A percentile compares a stretch with the other conserved stretches of the same genome.
These are phyloP conservation scores for Mucor plumbeus DNA, from an alignment of 371 early-diverging fungal species.

Conservation along the genomic window DNA sequence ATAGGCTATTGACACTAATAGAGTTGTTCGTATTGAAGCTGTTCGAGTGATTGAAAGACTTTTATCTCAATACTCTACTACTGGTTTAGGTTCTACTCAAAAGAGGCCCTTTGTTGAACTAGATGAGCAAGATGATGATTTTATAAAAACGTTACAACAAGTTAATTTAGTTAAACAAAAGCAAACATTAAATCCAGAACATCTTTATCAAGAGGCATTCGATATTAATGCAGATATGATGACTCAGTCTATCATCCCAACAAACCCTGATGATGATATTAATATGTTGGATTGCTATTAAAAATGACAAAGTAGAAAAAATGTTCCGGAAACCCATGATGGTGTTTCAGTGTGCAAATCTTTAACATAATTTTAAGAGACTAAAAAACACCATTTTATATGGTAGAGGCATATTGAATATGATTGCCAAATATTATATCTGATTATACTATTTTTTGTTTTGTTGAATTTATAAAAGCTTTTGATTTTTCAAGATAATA, in stretches of 20 bases:
- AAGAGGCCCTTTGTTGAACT: slow-evolving; percentile 16
- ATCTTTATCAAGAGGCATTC: slow-evolving; percentile 49
- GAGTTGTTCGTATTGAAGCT: slow-evolving; percentile 45
- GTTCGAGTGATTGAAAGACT: slow-evolving; percentile 31
- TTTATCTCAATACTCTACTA: background rate
- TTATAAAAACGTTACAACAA: slow-evolving; percentile 23
- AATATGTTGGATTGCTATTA: slow-evolving; percentile 33
- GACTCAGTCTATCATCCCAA: slow-evolving; percentile 35
- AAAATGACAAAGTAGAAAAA: background rate
- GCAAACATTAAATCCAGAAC: slow-evolving; percentile 42
- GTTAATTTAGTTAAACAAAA: slow-evolving; percentile 28
- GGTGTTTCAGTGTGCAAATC: background rate
- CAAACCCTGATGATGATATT: slow-evolving; percentile 27
- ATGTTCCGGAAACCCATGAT: background rate
- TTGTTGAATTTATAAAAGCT: too few species aligned
- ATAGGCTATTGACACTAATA: slow-evolving; percentile 34
- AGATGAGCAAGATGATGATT: slow-evolving; percentile 12
- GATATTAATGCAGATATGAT: slow-evolving; percentile 48
- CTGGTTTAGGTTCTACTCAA: background rate
- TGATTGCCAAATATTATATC: too few species aligned
- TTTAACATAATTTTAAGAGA: background rate
- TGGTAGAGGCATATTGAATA: too few species aligned
- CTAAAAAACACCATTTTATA: too few species aligned
- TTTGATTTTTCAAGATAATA: too few species aligned
- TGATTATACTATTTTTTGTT: too few species aligned